These are phyloP conservation scores for Erysimum cheiri DNA, from an alignment of 441 rosid species.

Conservation along the genomic window DNA sequence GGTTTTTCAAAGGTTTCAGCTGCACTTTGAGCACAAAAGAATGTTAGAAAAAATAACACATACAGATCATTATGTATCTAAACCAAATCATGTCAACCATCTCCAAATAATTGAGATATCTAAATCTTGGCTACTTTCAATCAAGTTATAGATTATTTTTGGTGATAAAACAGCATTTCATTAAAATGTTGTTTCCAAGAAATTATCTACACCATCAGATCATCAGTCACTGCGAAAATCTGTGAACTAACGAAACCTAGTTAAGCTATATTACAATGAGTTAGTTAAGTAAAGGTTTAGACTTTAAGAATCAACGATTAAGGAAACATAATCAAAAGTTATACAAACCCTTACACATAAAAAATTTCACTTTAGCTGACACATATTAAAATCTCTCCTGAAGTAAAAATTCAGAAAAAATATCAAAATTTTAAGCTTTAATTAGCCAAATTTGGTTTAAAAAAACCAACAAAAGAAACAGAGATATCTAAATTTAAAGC, in stretches of 20 bases:
- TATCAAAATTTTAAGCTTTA: conserved; percentile 17
- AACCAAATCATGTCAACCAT: conserved; percentile 1
- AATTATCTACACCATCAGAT: too few relatives aligned
- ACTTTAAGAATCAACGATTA: conserved; percentile 6
- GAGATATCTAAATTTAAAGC: not conserved
- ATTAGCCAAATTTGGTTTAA: not conserved
- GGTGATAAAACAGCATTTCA: not conserved
- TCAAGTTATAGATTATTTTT: not conserved
- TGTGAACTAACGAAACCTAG: conserved; percentile 20
- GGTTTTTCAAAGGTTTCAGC: conserved; percentile 73
- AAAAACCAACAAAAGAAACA: not conserved
- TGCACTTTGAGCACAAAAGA: conserved; percentile 48
- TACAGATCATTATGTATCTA: conserved; percentile 12
- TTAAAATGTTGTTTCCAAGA: too few relatives aligned
- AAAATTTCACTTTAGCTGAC: not conserved
- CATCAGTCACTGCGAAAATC: too few relatives aligned
- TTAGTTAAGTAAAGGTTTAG: conserved; percentile 3
- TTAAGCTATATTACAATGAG: not conserved
- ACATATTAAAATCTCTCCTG: not conserved
- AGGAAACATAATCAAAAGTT: not conserved
- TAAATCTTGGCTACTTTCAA: not conserved
- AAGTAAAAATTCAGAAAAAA: conserved; percentile 7
- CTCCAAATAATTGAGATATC: conserved; percentile 13
- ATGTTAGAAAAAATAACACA: not conserved
- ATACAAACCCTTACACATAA: not conserved